Base-by-base conservation (phyloP, 2,329 filamentous ascomycete species). In the Ophiostoma perfectum region DNA sequence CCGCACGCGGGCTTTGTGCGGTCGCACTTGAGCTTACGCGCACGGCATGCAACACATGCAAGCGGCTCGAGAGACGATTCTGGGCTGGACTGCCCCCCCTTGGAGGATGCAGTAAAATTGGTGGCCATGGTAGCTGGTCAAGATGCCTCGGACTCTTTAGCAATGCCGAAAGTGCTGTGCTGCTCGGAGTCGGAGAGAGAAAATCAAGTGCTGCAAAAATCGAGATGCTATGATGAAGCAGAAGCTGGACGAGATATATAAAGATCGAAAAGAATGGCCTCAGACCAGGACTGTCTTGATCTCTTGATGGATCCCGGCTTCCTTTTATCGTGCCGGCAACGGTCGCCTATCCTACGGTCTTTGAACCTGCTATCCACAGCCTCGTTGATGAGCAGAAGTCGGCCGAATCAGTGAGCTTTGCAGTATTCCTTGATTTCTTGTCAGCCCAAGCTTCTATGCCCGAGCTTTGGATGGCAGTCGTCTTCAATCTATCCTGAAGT, bases 11-110 rank as follows among this genome's bases (percentile, higher is more conserved):
- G 93, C 75, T 88, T 90, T 64, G 81, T 82, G 42, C 93, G 90
- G 78, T 97, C 93, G 79, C 93, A 97, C 78, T 90, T 90, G 73
- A 97, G 81, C 79, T 97, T 97, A 73, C 93, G 84, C 75, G 89
- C 89, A 72, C 93, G 85, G 77, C 93, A 97, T 67, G 91, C 84
- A 41, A 95, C 88, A 76, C 93, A 96, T 18, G 93, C 91, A 78
- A 96, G 88, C 27, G 80, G 78, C 73, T 83, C 82, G 38, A 73
- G 55, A 12, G 27, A 38, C 14, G 55, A 6, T 12, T 36, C 55
- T 9, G 55, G 55, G 55, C 55, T 60, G 5, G 55, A 38, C 4
- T 12, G 55, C 27, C 55, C 55, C 6, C 27, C 9, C 55, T 12
- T 11, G 27, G 12, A 38, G 1, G 49, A 55, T 60, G 55, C 3